phyloP scores from a whole-genome alignment of 768 basidiomycete species.

The Boletus huronensis region DNA sequence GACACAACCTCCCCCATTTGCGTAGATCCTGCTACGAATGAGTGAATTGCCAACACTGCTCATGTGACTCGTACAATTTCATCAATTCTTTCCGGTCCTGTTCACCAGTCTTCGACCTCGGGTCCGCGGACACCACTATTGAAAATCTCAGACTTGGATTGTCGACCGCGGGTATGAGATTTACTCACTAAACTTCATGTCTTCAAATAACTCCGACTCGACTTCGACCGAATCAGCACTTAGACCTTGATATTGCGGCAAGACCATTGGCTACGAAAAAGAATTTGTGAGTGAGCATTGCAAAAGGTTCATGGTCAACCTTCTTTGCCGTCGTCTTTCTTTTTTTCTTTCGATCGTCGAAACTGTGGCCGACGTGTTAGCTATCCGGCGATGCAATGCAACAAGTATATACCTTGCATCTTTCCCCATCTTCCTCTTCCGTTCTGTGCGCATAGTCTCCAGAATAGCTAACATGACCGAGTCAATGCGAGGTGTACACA shows the following conservation, averaged over 20 bases:
- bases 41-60: background rate
- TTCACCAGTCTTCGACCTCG: conserved; percentile 62
- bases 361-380: conserved; percentile 14
- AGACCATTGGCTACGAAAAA: conserved; percentile 45
- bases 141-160: background rate
- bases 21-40: conserved; percentile 51
- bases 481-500: background rate
- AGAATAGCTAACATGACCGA: conserved; percentile 45
- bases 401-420: conserved; percentile 43
- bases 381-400: background rate
- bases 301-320: conserved; percentile 2
- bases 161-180: background rate
- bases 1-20: conserved; percentile 63
- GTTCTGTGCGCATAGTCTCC: conserved; percentile 57
- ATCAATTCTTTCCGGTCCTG: conserved; percentile 67
- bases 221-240: conserved; percentile 56
- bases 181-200: conserved; percentile 73
- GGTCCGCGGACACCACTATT: conserved; percentile 72
- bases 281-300: background rate
- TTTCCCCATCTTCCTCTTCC: conserved; percentile 72
- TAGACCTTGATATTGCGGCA: conserved; percentile 66
- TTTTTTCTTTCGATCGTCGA: conserved; percentile 33
- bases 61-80: conserved; percentile 49
- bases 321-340: conserved; percentile 28
- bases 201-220: conserved; percentile 65